Evolutionary conservation across 768 basidiomycete species (phyloP).

Genomic region (Mycena galericulata): DNA sequence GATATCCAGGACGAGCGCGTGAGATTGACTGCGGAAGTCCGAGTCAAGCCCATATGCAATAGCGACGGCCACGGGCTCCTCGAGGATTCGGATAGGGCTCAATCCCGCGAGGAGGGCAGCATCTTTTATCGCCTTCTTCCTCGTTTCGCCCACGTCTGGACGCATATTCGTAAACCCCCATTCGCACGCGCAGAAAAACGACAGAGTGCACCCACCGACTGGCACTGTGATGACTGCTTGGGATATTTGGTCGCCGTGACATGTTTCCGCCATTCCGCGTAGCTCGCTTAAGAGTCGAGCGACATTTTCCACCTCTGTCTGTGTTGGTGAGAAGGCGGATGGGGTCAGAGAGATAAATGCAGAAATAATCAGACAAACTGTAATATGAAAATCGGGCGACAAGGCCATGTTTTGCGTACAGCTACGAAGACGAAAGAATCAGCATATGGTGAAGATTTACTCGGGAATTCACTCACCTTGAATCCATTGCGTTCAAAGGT

Average conservation of each 20-base stretch:
- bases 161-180: background rate
- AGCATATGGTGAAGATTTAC: too few species aligned
- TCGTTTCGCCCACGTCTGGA: background rate
- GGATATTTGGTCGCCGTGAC: background rate
- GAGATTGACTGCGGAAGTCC: background rate
- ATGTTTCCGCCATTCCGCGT: background rate
- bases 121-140: background rate
- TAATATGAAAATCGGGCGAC: too few species aligned
- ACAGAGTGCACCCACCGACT: background rate
- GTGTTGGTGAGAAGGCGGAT: too few species aligned
- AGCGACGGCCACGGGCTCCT: background rate
- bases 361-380: background rate
- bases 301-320: too few species aligned
- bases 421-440: too few species aligned
- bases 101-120: background rate
- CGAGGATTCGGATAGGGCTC: background rate
- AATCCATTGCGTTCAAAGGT: too few species aligned
- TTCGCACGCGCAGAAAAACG: background rate
- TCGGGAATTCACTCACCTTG: too few species aligned
- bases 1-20: background rate
- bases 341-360: too few species aligned
- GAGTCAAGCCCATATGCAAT: constrained; percentile 5
- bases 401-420: too few species aligned
- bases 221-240: constrained; percentile 14
- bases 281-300: background rate